These are phyloP conservation scores for Capsella bursapastoris DNA, from an alignment of 345 rosid genomes.

Conservation along the genomic window DNA sequence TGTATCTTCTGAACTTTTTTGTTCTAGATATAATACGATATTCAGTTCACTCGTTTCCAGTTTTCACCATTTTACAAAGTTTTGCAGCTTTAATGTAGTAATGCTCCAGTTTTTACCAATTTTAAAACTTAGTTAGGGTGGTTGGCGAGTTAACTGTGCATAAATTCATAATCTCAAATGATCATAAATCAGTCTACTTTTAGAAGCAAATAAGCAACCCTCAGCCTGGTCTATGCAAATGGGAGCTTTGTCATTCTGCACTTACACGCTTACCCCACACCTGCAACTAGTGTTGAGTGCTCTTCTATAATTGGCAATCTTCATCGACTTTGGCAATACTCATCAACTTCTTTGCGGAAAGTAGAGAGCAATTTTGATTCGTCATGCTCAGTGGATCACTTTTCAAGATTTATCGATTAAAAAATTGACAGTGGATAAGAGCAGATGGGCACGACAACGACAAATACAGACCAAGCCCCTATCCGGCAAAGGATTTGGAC, in stretches of 20 bases:
- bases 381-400: constrained; percentile 20
- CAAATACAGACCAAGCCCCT: constrained; percentile 17
- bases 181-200: not conserved
- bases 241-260: too few species aligned
- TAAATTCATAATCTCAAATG: not conserved
- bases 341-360: not conserved
- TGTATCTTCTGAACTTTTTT: not conserved
- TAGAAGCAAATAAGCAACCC: not conserved
- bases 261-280: too few species aligned
- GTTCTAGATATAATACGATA: constrained; percentile 16
- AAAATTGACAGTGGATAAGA: constrained; percentile 6
- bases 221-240: too few species aligned
- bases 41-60: not conserved
- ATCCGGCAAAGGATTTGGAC: constrained; percentile 18
- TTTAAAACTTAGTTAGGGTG: not conserved
- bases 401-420: constrained; percentile 25
- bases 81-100: constrained; percentile 1
- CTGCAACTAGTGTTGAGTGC: too few species aligned
- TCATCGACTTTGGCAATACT: not conserved
- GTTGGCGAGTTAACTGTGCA: not conserved
- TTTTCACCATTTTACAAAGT: constrained; percentile 2
- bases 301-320: not conserved
- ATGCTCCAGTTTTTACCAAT: not conserved
- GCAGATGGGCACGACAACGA: constrained; percentile 16
- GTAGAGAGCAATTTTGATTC: not conserved